Conservation (phyloP, 371 early-diverging fungal species). For the Globomyces sp. region DNA sequence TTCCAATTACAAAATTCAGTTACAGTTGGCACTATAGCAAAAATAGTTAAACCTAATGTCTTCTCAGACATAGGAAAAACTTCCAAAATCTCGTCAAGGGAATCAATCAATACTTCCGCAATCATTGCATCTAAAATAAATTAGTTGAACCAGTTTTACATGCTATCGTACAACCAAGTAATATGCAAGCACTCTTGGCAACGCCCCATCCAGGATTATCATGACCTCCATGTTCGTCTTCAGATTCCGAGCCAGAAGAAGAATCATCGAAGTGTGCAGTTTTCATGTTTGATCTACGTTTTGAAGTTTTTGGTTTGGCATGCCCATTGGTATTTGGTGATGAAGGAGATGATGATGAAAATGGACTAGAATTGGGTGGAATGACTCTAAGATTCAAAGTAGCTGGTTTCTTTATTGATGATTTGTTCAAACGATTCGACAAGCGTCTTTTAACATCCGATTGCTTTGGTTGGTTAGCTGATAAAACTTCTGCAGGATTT, state of each 20-base stretch:
- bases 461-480: conserved; percentile 6
- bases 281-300: neutral
- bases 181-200: conserved; percentile 71
- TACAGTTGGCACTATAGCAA: conserved; percentile 94
- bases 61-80: conserved; percentile 72
- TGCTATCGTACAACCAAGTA: conserved; percentile 78
- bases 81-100: conserved; percentile 45
- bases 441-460: neutral
- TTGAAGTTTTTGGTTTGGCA: neutral
- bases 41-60: conserved; percentile 86
- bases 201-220: conserved; percentile 93
- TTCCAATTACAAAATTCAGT: conserved; percentile 76
- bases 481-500: neutral
- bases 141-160: conserved; percentile 40
- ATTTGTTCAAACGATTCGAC: neutral
- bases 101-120: conserved; percentile 62
- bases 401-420: conserved; percentile 1
- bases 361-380: neutral
- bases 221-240: conserved; percentile 61
- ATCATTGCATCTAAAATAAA: conserved; percentile 55
- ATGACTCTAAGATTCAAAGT: neutral
- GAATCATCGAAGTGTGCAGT: conserved; percentile 7
- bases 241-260: conserved; percentile 20
- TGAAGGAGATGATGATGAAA: neutral
- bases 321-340: neutral